phyloP scores from a whole-genome alignment of 306 rosid genomes.

The Senna siamea region DNA sequence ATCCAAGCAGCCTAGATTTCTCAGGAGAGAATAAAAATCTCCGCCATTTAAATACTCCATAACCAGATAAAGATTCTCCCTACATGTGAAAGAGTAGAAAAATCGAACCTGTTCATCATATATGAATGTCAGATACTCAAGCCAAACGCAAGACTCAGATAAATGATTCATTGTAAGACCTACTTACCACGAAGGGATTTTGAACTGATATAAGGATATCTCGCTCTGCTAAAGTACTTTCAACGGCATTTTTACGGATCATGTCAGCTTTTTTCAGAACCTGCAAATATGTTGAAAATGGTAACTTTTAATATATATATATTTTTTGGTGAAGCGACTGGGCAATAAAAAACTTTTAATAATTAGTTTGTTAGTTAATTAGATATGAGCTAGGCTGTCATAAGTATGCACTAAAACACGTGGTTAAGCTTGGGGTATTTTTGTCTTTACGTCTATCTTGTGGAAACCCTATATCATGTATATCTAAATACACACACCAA shows the following conservation, averaged over 20 bases:
- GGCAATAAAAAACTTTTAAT: too few relatives aligned
- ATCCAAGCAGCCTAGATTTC: slow-evolving; percentile 90
- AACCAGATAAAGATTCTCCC: slow-evolving; percentile 94
- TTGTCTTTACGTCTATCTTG: too few relatives aligned
- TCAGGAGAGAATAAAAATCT: slow-evolving; percentile 87
- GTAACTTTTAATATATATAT: too few relatives aligned
- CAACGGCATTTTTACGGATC: slow-evolving; percentile 96
- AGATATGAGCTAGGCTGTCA: not conserved
- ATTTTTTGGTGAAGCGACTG: too few relatives aligned
- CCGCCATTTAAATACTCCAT: slow-evolving; percentile 99
- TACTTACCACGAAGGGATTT: slow-evolving; percentile 96
- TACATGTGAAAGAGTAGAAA: slow-evolving; percentile 97
- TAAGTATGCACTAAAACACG: not conserved
- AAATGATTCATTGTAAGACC: slow-evolving; percentile 30
- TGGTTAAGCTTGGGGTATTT: not conserved
- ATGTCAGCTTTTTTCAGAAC: slow-evolving; percentile 93
- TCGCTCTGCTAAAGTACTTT: slow-evolving; percentile 95
- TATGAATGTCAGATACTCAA: slow-evolving; percentile 38
- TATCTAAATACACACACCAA: not conserved
- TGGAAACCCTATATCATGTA: not conserved
- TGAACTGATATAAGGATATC: slow-evolving; percentile 89
- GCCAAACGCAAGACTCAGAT: slow-evolving; percentile 28
- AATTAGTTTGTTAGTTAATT: too few relatives aligned
- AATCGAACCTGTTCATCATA: slow-evolving; percentile 88
- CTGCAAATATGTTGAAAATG: slow-evolving; percentile 49